Conservation (phyloP, 179 eudicot species). For the Sideroxylon spinosum region DNA sequence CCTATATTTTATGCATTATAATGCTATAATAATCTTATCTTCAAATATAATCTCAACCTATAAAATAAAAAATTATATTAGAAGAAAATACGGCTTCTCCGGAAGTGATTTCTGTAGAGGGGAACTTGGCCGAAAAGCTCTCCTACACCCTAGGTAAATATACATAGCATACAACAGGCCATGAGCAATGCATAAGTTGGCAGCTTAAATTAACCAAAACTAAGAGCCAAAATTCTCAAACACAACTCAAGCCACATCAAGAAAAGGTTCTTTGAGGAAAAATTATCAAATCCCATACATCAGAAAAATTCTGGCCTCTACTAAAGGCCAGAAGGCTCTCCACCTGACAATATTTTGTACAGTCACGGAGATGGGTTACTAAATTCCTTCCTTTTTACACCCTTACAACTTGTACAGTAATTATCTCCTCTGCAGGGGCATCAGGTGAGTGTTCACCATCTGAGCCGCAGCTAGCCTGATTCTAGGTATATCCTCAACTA, state of each 20-base stretch:
- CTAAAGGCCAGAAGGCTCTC: slow-evolving; percentile 40
- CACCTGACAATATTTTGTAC: slow-evolving; percentile 50
- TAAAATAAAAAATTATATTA: too few relatives aligned
- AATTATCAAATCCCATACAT: slow-evolving; percentile 22
- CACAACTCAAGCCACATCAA: neutral
- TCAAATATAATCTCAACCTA: too few relatives aligned
- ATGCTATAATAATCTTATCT: too few relatives aligned
- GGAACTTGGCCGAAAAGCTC: too few relatives aligned
- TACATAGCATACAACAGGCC: too few relatives aligned
- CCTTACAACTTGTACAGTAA: slow-evolving; percentile 27
- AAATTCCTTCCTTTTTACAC: slow-evolving; percentile 23
- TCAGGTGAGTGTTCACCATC: slow-evolving; percentile 43
- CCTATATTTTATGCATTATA: too few relatives aligned
- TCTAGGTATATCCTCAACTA: slow-evolving; percentile 50
- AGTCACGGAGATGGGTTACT: slow-evolving; percentile 29
- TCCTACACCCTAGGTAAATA: too few relatives aligned
- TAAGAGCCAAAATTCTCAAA: neutral
- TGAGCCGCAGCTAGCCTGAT: slow-evolving; percentile 55
- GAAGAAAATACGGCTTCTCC: too few relatives aligned
- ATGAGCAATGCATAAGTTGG: neutral
- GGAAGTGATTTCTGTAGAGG: too few relatives aligned
- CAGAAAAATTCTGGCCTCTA: slow-evolving; percentile 36
- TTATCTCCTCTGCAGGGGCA: slow-evolving; percentile 29
- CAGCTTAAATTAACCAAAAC: neutral
- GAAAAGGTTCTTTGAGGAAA: slow-evolving; percentile 10